phyloP scores from a whole-genome alignment of 768 basidiomycete genomes.

The Trametes meyenii region DNA sequence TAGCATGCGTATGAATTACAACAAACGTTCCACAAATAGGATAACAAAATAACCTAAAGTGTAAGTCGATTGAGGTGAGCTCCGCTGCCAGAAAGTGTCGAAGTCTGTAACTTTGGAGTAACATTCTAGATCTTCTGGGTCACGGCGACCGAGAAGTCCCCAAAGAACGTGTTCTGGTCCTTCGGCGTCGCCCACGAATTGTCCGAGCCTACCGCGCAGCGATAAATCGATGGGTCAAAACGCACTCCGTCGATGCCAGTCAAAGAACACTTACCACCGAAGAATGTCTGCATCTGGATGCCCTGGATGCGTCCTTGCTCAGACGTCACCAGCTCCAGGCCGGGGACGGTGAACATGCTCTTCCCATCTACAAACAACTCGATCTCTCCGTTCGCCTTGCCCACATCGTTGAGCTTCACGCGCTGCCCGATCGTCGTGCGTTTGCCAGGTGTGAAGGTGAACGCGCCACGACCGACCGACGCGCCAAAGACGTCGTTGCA shows the following conservation, averaged over 20 bases:
- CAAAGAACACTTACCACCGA: constrained; percentile 53
- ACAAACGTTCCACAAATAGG: no score
- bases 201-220: constrained; percentile 43
- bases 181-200: constrained; percentile 59
- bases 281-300: constrained; percentile 79
- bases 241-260: not conserved
- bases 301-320: constrained; percentile 59
- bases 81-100: no score
- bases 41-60: no score
- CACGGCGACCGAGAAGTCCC: constrained; percentile 70
- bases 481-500: constrained; percentile 69
- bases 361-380: constrained; percentile 66
- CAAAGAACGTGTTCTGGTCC: constrained; percentile 64
- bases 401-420: constrained; percentile 72
- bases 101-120: constrained; percentile 28
- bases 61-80: no score
- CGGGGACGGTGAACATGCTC: constrained; percentile 59
- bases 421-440: constrained; percentile 73
- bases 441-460: constrained; percentile 59
- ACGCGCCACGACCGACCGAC: constrained; percentile 70
- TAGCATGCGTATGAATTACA: no score
- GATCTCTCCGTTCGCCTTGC: constrained; percentile 70
- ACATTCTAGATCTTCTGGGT: constrained; percentile 44
- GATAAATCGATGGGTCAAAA: constrained; percentile 20
- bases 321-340: constrained; percentile 56